phyloP scores from a whole-genome alignment of 805 yeast species.

The Saccharomycopsis synnaedendra region DNA sequence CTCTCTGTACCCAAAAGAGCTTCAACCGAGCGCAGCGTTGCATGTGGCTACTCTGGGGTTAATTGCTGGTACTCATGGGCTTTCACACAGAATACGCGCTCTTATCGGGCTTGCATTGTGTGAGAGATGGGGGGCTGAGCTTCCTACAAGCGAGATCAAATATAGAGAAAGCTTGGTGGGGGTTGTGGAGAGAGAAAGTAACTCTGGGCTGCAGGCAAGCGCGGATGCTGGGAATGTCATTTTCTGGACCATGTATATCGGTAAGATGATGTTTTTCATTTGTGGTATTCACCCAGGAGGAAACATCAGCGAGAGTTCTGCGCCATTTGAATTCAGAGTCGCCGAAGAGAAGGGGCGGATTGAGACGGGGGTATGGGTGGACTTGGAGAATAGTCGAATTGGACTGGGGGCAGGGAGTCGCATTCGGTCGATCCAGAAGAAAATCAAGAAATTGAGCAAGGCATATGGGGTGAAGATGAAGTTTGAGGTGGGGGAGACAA shows the following conservation, averaged over 20 bases:
- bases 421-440: constrained; percentile 13
- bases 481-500: constrained; percentile 3
- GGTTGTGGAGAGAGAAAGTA: constrained; percentile 32
- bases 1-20: constrained; percentile 64
- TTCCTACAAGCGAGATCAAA: constrained; percentile 43
- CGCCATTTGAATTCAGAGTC: constrained; percentile 14
- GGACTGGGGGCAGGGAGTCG: constrained; percentile 17
- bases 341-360: constrained; percentile 3
- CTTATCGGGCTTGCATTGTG: constrained; percentile 63
- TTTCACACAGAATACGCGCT: constrained; percentile 62
- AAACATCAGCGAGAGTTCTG: constrained; percentile 46
- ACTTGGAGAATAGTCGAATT: constrained; percentile 11
- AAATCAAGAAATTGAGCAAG: constrained; percentile 14
- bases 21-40: constrained; percentile 64
- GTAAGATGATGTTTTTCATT: constrained; percentile 63
- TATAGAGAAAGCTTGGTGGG: constrained; percentile 37
- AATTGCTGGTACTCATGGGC: constrained; percentile 65
- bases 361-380: constrained; percentile 12
- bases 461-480: constrained; percentile 14
- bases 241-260: constrained; percentile 68
- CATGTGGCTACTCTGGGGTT: constrained; percentile 66
- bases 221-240: constrained; percentile 30
- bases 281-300: constrained; percentile 82
- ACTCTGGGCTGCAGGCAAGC: background rate
- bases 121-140: constrained; percentile 76